A percentile compares a stretch with the other conserved stretches of the same genome.
Conservation (phyloP, 345 rosid genomes). For the Eucalyptus curtisii region DNA sequence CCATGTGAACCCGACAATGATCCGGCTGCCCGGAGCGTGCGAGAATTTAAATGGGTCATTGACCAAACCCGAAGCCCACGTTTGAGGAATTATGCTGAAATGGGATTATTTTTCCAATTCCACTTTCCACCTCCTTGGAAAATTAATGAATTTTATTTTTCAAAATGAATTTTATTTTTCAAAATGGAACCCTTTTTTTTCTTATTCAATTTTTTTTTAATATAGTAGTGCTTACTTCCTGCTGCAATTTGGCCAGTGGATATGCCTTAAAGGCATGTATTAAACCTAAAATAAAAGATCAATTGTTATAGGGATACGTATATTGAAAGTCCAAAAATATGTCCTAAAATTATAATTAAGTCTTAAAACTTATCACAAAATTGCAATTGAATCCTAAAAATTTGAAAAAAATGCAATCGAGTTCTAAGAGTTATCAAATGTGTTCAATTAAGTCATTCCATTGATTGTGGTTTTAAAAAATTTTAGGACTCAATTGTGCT, state of each 20-base stretch:
- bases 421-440: too few relatives aligned
- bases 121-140: background rate
- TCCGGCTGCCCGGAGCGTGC: background rate
- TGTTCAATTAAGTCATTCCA: too few relatives aligned
- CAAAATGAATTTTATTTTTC: background rate
- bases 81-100: background rate
- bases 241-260: background rate
- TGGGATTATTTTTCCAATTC: background rate
- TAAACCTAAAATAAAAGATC: background rate
- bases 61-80: background rate
- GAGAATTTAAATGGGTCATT: background rate
- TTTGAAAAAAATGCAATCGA: too few relatives aligned
- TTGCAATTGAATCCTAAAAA: accelerated
- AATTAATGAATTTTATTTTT: background rate
- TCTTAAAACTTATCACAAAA: too few relatives aligned
- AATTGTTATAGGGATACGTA: too few relatives aligned
- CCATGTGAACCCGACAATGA: background rate
- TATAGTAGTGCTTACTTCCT: background rate
- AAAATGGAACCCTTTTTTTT: background rate
- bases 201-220: background rate
- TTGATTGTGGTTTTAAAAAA: too few relatives aligned
- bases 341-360: too few relatives aligned
- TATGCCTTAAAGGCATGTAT: too few relatives aligned
- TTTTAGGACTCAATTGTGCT: accelerated
- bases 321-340: too few relatives aligned